Evolutionary conservation across 1,284 basidiomycete species (phyloP).

Genomic region (Pyrrhoderma lamaoense): DNA sequence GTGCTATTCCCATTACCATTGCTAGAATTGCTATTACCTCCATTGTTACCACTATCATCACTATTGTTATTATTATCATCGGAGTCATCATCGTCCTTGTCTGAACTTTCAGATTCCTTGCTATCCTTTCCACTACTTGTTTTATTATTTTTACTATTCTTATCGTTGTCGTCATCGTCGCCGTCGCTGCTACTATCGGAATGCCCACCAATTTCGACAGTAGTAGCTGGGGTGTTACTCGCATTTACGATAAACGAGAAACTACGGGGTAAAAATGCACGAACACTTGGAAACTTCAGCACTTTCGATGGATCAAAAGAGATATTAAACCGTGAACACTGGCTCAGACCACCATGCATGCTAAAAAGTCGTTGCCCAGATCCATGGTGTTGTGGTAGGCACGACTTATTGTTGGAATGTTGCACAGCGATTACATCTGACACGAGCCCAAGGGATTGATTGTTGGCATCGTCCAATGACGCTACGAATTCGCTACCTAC

Average conservation of each 20-base stretch:
- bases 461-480: conserved; percentile 42
- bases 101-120: background rate
- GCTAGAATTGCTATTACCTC: background rate
- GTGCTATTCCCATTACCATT: background rate
- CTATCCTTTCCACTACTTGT: background rate
- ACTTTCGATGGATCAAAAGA: conserved; percentile 33
- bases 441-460: conserved; percentile 33
- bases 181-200: background rate
- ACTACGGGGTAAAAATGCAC: conserved; percentile 39
- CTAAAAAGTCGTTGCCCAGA: conserved; percentile 4
- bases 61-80: background rate
- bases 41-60: background rate
- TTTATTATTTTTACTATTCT: conserved; percentile 1
- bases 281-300: conserved; percentile 33
- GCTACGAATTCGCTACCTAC: conserved; percentile 46
- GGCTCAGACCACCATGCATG: conserved; percentile 28
- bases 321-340: conserved; percentile 46
- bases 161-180: background rate
- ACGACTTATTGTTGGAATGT: conserved; percentile 35
- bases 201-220: background rate
- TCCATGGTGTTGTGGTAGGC: conserved; percentile 29
- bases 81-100: background rate
- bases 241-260: conserved; percentile 34
- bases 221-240: conserved; percentile 21
- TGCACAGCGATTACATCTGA: conserved; percentile 45